Base-by-base conservation (phyloP, 2,329 filamentous ascomycete genomes). In the Hypoxylon rubiginosum region DNA sequence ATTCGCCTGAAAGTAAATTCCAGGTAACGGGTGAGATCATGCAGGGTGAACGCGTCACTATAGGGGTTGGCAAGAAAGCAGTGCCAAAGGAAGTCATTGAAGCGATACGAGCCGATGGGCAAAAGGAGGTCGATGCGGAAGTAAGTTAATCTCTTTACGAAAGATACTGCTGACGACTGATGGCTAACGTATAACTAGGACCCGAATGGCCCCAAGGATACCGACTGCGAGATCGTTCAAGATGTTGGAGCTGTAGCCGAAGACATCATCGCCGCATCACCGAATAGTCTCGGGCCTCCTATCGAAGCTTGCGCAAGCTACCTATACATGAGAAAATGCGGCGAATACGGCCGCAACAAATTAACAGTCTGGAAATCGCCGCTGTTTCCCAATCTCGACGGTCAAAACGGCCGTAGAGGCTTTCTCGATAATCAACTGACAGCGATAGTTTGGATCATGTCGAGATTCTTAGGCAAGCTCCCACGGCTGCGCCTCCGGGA, bases 401-500 rank as follows among this genome's bases (percentile, higher is more conserved):
- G 66, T 13, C n/a, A 45, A 21, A 59, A 71, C 1, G 72, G 66
- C 0, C 66, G 69, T 8, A 71, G 62, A 24, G 74, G 70, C 8
- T 62, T 76, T 3, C 56, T 76, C 1, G 71, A 73, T 24, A 73
- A 73, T 34, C 74, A 76, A 52, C 51, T 75, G 3, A 77, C 74
- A 1, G 73, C 65, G 3, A 71, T 77, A n/a, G 74, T 75, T 7
- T 77, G 74, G 74, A 67, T 76, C 10, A 57, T 76, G 3, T 73
- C 70, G 1, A 71, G 74, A 39, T 54, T 77, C 7, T 61, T 75
- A 17, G 75, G 75, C 0, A 34, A 64, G 0, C 72, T 76, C 2
- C 75, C 74, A 3, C 50, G 6, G 0, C 46, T 75, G 1, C 64
- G 26, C 21, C 54, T 68, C 10, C 54, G 30, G 11, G 43, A 4